Evolutionary conservation across 345 rosid species (phyloP).

Genomic region (Noccaea bulbosa): DNA sequence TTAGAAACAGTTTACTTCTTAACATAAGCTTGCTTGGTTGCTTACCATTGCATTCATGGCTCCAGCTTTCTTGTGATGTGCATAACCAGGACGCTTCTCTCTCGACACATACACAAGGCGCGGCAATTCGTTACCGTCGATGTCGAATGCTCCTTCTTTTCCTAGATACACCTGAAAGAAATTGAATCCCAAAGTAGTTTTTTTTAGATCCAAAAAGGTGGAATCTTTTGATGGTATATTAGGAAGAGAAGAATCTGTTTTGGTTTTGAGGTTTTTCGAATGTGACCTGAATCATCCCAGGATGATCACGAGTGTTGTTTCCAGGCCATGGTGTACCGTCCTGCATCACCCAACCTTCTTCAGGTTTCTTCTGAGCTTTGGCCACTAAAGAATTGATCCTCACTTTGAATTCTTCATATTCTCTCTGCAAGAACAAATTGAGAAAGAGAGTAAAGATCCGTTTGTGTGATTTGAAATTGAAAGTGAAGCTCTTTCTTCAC

Average conservation of each 20-base stretch:
- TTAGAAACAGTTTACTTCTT: slow-evolving; percentile 1
- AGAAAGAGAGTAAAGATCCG: not conserved
- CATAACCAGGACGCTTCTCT: slow-evolving; percentile 94
- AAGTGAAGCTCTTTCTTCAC: slow-evolving; percentile 13
- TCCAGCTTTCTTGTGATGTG: slow-evolving; percentile 98
- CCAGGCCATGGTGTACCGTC: slow-evolving; percentile 99
- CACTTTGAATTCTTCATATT: slow-evolving; percentile 97
- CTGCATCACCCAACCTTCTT: slow-evolving; percentile 99
- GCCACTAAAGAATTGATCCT: slow-evolving; percentile 87
- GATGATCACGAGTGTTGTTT: slow-evolving; percentile 97
- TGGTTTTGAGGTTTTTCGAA: not conserved
- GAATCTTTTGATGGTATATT: slow-evolving; percentile 1
- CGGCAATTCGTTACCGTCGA: slow-evolving; percentile 91
- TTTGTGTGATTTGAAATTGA: not conserved
- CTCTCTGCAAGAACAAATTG: slow-evolving; percentile 58
- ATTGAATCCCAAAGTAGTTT: slow-evolving; percentile 1
- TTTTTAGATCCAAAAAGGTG: slow-evolving; percentile 11
- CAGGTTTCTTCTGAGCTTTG: slow-evolving; percentile 94
- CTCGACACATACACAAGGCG: slow-evolving; percentile 93
- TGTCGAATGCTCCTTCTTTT: slow-evolving; percentile 88
- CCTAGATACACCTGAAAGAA: slow-evolving; percentile 82
- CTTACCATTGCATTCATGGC: slow-evolving; percentile 95
- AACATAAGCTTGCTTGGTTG: not conserved
- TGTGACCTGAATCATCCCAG: slow-evolving; percentile 96
- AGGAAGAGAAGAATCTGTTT: not conserved